Evolutionary conservation across 257 asterid genomes (phyloP).

Genomic region (Rhazya stricta): DNA sequence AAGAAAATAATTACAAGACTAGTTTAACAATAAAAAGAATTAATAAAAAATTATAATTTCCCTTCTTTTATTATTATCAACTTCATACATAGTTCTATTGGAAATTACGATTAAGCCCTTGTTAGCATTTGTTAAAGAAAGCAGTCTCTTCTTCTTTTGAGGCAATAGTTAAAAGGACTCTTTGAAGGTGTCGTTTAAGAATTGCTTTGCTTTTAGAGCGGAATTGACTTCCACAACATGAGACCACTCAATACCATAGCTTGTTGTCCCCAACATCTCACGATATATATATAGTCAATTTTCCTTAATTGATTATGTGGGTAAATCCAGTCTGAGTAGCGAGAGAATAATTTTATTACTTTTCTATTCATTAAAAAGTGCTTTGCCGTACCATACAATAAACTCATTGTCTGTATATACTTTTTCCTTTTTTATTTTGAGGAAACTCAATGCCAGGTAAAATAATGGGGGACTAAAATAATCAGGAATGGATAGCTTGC

Average conservation of each 20-base stretch:
- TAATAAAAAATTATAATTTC: no score
- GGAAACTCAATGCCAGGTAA: not conserved
- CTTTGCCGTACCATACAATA: constrained; percentile 2
- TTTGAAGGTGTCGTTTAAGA: no score
- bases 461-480: not conserved
- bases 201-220: constrained; percentile 46
- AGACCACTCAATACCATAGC: constrained; percentile 41
- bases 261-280: constrained; percentile 35
- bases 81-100: no score
- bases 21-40: no score
- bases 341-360: constrained; percentile 57
- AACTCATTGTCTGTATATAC: not conserved
- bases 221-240: constrained; percentile 34
- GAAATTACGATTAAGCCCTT: no score
- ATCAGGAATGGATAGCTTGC: constrained; percentile 27
- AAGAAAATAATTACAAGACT: no score
- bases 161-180: no score
- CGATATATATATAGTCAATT: constrained; percentile 25
- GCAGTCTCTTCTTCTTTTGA: no score
- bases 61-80: no score
- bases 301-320: constrained; percentile 28
- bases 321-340: constrained; percentile 39
- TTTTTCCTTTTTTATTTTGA: not conserved
- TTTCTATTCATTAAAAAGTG: constrained; percentile 34
- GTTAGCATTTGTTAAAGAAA: no score